Conservation (phyloP, 495 filamentous ascomycete genomes). For the Penicillium nucicola region DNA sequence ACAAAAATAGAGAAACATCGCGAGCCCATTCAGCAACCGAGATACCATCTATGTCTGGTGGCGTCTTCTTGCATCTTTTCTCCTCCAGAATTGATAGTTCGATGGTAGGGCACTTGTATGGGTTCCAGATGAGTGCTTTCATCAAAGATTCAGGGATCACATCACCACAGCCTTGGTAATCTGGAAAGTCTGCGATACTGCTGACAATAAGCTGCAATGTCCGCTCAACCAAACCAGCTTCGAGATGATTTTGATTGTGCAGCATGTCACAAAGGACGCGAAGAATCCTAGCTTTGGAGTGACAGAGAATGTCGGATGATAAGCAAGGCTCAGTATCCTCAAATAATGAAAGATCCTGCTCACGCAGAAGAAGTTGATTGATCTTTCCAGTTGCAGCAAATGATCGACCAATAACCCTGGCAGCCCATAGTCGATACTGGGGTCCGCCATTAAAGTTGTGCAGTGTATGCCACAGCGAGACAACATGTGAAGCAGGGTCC, state of each 20-base stretch:
- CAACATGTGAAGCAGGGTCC: slow-evolving; percentile 55
- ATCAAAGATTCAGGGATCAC: slow-evolving; percentile 37
- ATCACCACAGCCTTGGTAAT: slow-evolving; percentile 47
- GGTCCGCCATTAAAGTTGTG: slow-evolving; percentile 55
- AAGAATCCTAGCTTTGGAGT: slow-evolving; percentile 55
- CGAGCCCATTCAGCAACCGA: slow-evolving; percentile 58
- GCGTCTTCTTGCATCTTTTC: slow-evolving; percentile 6
- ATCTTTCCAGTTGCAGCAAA: slow-evolving; percentile 74
- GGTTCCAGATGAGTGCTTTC: slow-evolving; percentile 43
- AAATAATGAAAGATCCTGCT: slow-evolving; percentile 35
- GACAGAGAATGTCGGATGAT: slow-evolving; percentile 12
- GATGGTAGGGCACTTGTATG: slow-evolving; percentile 37
- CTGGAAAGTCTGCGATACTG: slow-evolving; percentile 43
- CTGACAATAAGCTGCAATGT: slow-evolving; percentile 70
- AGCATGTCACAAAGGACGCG: slow-evolving; percentile 65
- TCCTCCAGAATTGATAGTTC: slow-evolving; percentile 12
- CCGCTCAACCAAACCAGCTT: slow-evolving; percentile 73
- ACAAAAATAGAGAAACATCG: slow-evolving; percentile 58
- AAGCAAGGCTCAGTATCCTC: slow-evolving; percentile 1
- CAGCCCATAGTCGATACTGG: slow-evolving; percentile 80
- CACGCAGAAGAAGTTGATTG: slow-evolving; percentile 35
- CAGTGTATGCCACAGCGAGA: slow-evolving; percentile 72
- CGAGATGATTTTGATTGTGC: slow-evolving; percentile 55
- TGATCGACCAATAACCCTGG: slow-evolving; percentile 75
- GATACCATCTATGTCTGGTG: slow-evolving; percentile 12